Base-by-base conservation (phyloP, 2,329 filamentous ascomycete species). In the Arthrobotrys conoides region DNA sequence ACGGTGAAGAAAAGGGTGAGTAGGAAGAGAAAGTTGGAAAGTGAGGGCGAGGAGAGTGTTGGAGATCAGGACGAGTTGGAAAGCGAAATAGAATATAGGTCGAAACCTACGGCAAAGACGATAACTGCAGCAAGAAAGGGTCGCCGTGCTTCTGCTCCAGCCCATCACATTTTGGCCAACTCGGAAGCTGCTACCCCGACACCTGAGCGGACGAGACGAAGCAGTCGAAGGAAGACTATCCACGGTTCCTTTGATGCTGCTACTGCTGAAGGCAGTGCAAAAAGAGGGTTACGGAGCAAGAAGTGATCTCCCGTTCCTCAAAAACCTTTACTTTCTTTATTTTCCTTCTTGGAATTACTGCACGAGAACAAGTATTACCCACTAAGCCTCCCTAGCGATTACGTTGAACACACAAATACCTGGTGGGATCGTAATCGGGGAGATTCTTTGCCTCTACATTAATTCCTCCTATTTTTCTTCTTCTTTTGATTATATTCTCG, bases 41-140 rank as follows among this genome's bases (percentile, higher is more conserved):
- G 18, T 22, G 66, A 70, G 30, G 33, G 16, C 20, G 51, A 70
- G 18, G 22, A 30, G 14, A 41, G 5, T 12, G 41, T 57, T 6
- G 46, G 36, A 5, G 53, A 57, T 22, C 57, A 49, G 6, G 65
- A 70, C 18, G 48, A 69, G 24, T 51, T 20, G 27, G 66, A 30
- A 14, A n/a, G 24, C 12, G 46, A 67, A 10, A 8, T 4, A 3
- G 53, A 59, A 14, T 14, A 59, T 30, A 27, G 20, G 12, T 38
- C 38, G 36, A 9, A 10, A 18, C 2, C n/a, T 49, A 22, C 16
- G 9, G 27, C 18, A 9, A 67, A 22, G 12, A 24, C 12, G 1
- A 18, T n/a, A 3, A n/a, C 3, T 6, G 36, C 27, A 16, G 18
- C 20, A 16, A 41, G 36, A 61, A 59, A 16, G 0, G 33, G 57